Evolutionary conservation across 345 rosid genomes (phyloP), one percentile per base, ranked within the genome.

Genomic region (Syzygium aqueum): DNA sequence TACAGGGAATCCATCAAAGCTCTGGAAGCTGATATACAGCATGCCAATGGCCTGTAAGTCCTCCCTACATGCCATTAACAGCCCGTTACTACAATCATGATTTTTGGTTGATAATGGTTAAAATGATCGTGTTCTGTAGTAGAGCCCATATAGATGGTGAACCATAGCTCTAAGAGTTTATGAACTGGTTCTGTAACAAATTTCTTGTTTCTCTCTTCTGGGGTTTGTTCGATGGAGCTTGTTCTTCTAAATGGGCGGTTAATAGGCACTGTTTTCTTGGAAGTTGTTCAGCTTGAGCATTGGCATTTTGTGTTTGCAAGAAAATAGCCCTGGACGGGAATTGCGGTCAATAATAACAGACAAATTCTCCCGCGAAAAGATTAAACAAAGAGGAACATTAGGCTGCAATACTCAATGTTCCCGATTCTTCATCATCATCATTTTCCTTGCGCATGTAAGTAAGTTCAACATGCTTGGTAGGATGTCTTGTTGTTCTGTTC

Each of bases 11-110:
- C 96, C 88, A 92, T 94, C 51, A 93, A 91, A 87, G 93, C 90
- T 77, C 95, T 94, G 87, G 96, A 94, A 90, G 95, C 93, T 86
- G 96, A 94, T 87, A 89, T 94, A 51, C 95, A 94, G 40, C 96
- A 93, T 92, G 96, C 96, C 89, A 94, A 94, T 90, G 88, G 52
- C 89, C 88, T 94, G 96, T 94, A 87, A 92, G 93, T 88, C 85
- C 49, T 65, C 37, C 49, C 27, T 15, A 51, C 40, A 22, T 16
- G 53, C 53, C 53, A 52, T 52, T 52, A 15, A 52, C 53, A 40
- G 53, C 6, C 53, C 30, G 73, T n/a, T 61, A 61, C 73, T 19
- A 61, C 30, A 19, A 22, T 33, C 49, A 33, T 33, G 80, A 73
- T 33, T 33, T 33, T 73, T 9, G 80, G 80, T 73, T 37, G 80